Evolutionary conservation across 192 early-diverging fungal genomes (phyloP).

Genomic region (Coemansia sp.): DNA sequence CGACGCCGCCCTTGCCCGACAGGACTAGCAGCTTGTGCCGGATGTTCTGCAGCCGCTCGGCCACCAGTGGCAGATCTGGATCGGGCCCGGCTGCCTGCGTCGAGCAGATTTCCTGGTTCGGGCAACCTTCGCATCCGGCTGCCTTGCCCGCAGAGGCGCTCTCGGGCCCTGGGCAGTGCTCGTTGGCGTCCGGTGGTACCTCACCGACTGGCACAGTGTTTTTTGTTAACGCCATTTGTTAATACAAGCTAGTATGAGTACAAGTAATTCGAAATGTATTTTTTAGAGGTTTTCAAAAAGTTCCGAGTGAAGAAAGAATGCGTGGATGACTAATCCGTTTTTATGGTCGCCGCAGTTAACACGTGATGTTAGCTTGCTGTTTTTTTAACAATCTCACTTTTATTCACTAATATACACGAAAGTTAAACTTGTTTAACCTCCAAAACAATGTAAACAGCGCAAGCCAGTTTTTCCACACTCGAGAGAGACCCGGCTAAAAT

Average conservation of each 20-base stretch:
- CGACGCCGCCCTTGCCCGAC: conserved; percentile 97
- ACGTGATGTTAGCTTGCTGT: too few relatives aligned
- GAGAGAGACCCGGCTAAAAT: too few relatives aligned
- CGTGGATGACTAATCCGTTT: too few relatives aligned
- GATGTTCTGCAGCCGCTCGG: conserved; percentile 58
- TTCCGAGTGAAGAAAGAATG: too few relatives aligned
- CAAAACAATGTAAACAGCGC: too few relatives aligned
- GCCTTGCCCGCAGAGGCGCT: conserved; percentile 70
- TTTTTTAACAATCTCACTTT: too few relatives aligned
- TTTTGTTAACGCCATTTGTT: neutral
- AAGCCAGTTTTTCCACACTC: too few relatives aligned
- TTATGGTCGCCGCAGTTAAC: too few relatives aligned
- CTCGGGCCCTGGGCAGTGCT: conserved; percentile 73
- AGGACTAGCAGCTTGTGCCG: conserved; percentile 90
- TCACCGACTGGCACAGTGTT: conserved; percentile 1
- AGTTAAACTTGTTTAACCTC: too few relatives aligned
- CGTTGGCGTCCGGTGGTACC: conserved; percentile 63
- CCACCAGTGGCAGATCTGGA: conserved; percentile 68
- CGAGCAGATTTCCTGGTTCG: conserved; percentile 74
- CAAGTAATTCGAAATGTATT: neutral
- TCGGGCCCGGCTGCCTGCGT: conserved; percentile 75
- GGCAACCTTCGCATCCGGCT: conserved; percentile 77
- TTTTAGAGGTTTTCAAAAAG: neutral
- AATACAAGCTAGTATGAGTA: neutral
- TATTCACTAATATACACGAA: too few relatives aligned